Evolutionary conservation across 768 basidiomycete genomes (phyloP).

Genomic region (Panaeolus cyanescens): DNA sequence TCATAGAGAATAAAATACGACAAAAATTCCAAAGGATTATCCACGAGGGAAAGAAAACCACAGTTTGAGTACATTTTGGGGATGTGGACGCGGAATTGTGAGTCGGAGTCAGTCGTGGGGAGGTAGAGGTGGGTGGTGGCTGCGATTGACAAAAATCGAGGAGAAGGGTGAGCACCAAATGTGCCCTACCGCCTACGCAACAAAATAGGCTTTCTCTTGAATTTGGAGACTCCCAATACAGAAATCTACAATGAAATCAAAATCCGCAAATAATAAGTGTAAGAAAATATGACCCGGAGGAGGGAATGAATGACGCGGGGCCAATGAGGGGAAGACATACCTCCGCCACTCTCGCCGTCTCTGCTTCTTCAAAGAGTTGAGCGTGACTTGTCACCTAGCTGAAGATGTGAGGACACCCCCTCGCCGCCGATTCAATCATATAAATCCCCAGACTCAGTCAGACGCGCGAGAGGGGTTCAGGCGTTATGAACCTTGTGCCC

Average conservation of each 20-base stretch:
- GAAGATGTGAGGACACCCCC: slow-evolving; percentile 48
- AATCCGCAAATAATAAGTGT: neutral
- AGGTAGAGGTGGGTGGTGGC: slow-evolving; percentile 40
- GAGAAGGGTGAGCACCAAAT: slow-evolving; percentile 74
- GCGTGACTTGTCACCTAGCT: slow-evolving; percentile 56
- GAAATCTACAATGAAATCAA: slow-evolving; percentile 43
- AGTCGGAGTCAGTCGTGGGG: no score
- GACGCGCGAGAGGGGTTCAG: slow-evolving; percentile 65
- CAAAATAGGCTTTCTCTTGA: slow-evolving; percentile 55
- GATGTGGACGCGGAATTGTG: slow-evolving; percentile 75
- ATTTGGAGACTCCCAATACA: slow-evolving; percentile 44
- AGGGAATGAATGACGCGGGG: neutral
- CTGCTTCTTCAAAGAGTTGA: slow-evolving; percentile 40
- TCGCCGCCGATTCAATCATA: slow-evolving; percentile 70
- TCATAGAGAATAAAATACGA: no score
- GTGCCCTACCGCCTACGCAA: slow-evolving; percentile 78
- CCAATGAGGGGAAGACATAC: slow-evolving; percentile 37
- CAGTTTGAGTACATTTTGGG: no score
- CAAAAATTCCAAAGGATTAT: no score
- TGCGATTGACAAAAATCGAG: slow-evolving; percentile 80
- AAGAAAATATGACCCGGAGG: slow-evolving; percentile 8
- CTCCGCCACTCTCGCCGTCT: slow-evolving; percentile 46
- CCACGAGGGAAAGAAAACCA: no score
- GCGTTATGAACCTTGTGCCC: slow-evolving; percentile 89
- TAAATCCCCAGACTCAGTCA: slow-evolving; percentile 60